Conservation (phyloP, 441 rosid genomes). For the Daphne laureola region DNA sequence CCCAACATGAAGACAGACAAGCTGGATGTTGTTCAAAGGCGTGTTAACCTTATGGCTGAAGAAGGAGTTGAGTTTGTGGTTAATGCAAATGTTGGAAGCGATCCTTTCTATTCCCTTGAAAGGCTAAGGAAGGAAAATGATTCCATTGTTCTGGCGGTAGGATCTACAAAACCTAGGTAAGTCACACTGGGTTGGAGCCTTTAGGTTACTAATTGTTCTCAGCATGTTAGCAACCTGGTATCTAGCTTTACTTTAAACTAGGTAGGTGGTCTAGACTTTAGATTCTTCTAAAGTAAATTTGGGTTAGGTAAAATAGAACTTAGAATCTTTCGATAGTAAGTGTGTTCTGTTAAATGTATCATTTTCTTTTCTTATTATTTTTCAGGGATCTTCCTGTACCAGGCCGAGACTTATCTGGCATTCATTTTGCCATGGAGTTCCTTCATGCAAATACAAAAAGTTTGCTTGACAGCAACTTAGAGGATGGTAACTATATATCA, state of each 20-base stretch:
- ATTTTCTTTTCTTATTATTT: constrained; percentile 6
- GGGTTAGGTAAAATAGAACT: background rate
- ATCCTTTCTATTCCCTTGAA: constrained; percentile 72
- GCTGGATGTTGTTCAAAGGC: constrained; percentile 83
- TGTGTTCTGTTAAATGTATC: constrained; percentile 3
- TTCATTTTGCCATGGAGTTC: constrained; percentile 98
- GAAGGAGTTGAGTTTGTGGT: constrained; percentile 93
- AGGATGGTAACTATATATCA: constrained; percentile 84
- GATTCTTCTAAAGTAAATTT: background rate
- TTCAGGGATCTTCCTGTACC: constrained; percentile 98
- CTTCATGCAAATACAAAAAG: constrained; percentile 97
- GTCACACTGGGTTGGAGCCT: background rate
- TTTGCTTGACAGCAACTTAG: constrained; percentile 80
- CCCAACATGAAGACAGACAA: constrained; percentile 99
- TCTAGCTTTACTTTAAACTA: no score
- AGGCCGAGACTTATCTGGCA: constrained; percentile 79
- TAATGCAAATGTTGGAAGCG: constrained; percentile 85
- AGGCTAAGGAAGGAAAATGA: constrained; percentile 71
- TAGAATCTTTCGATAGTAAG: background rate
- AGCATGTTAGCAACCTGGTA: no score
- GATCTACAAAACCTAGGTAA: constrained; percentile 97
- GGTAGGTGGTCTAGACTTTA: no score
- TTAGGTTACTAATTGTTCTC: no score
- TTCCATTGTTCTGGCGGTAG: constrained; percentile 89
- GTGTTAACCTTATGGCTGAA: constrained; percentile 84